Evolutionary conservation across 805 yeast genomes (phyloP).

Genomic region (Wickerhamomyces sydowiorum): DNA sequence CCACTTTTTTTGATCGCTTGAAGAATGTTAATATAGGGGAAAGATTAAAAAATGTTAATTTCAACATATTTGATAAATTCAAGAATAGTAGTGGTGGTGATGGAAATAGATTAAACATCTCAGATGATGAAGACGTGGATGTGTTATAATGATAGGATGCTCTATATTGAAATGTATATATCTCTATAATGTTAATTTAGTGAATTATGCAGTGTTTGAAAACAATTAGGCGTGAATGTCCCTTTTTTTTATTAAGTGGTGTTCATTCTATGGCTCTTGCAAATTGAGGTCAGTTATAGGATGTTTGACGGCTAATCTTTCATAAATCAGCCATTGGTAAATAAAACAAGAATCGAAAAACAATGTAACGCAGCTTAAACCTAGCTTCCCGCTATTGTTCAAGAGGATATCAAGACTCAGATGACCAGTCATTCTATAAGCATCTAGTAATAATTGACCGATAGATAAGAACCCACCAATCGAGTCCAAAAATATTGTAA

Average conservation of each 20-base stretch:
- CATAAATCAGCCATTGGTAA: conserved; percentile 29
- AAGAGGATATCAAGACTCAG: conserved; percentile 20
- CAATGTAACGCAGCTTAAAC: conserved; percentile 32
- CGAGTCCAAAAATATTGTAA: conserved; percentile 34
- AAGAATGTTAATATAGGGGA: neutral
- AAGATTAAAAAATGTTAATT: neutral
- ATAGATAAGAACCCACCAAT: conserved; percentile 28
- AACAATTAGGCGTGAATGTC: no score
- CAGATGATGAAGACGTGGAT: neutral
- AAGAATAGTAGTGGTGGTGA: neutral
- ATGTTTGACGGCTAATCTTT: neutral
- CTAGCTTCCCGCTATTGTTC: conserved; percentile 35
- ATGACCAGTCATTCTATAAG: conserved; percentile 19
- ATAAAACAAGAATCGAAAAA: conserved; percentile 31
- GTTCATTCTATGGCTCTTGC: no score
- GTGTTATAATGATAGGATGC: neutral
- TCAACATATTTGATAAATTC: neutral
- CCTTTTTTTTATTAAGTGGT: no score
- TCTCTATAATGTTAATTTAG: no score
- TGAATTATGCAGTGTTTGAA: no score
- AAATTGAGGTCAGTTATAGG: no score
- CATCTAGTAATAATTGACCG: conserved; percentile 19
- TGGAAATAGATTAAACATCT: neutral
- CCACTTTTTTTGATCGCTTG: neutral
- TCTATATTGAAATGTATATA: no score